phyloP scores from a whole-genome alignment of 2,329 filamentous ascomycete genomes.

The Cryphonectria japonica region DNA sequence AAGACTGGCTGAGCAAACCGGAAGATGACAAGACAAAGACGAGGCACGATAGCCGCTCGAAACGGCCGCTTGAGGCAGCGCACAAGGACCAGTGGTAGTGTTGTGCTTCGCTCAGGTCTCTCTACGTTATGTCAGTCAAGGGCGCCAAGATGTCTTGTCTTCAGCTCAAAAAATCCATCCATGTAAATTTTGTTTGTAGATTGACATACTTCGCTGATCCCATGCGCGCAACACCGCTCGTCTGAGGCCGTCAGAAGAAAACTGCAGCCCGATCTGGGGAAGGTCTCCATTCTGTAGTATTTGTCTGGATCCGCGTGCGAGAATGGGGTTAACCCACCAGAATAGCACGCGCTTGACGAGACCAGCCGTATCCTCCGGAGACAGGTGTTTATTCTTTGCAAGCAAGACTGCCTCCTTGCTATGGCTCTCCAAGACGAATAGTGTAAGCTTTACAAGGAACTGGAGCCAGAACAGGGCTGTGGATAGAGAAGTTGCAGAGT shows the following conservation, averaged over 20 bases:
- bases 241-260: constrained; percentile 34
- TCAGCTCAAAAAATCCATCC: not conserved
- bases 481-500: not conserved
- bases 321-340: constrained; percentile 40
- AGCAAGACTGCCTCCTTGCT: constrained; percentile 31
- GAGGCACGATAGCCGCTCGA: constrained; percentile 39
- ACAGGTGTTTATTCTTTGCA: constrained; percentile 21
- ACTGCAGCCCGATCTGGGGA: constrained; percentile 33
- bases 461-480: constrained; percentile 25
- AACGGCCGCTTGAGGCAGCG: constrained; percentile 38
- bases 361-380: constrained; percentile 37
- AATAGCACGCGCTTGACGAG: constrained; percentile 38
- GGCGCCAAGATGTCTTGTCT: not conserved
- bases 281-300: constrained; percentile 34
- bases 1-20: constrained; percentile 46
- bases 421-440: constrained; percentile 32
- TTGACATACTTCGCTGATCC: constrained; percentile 35
- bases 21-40: constrained; percentile 44
- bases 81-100: constrained; percentile 39
- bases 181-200: not conserved
- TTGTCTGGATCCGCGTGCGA: constrained; percentile 37
- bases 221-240: constrained; percentile 34
- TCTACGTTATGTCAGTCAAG: constrained; percentile 26
- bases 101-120: constrained; percentile 33
- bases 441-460: constrained; percentile 29